phyloP scores from a whole-genome alignment of 352 stramenopile genomes.

The Thalassiosira mediterranea region DNA sequence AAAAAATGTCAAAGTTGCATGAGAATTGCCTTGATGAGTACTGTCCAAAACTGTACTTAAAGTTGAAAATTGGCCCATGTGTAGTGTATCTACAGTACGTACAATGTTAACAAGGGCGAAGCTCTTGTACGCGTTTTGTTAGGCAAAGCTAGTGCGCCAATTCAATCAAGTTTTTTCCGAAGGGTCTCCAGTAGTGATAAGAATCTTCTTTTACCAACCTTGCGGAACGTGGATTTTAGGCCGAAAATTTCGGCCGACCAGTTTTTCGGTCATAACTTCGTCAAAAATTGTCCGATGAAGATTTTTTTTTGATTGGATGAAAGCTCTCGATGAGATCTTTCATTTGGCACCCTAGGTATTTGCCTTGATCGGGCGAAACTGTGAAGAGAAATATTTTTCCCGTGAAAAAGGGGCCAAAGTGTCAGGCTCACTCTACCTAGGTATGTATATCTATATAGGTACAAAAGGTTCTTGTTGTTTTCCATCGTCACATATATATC shows the following conservation, averaged over 20 bases:
- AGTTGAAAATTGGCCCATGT: constrained; percentile 15
- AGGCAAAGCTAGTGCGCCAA: constrained; percentile 24
- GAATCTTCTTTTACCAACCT: no score
- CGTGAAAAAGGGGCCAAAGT: neutral
- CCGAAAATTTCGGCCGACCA: neutral
- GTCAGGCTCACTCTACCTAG: neutral
- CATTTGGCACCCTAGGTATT: neutral
- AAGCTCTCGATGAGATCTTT: constrained; percentile 14
- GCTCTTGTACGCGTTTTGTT: constrained; percentile 15
- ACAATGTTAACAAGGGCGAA: no score
- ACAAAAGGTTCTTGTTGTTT: no score
- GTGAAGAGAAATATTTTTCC: neutral
- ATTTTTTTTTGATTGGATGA: constrained; percentile 1
- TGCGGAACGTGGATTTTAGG: no score
- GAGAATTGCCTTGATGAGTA: constrained; percentile 6
- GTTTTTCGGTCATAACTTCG: constrained; percentile 7
- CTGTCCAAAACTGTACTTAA: constrained; percentile 22
- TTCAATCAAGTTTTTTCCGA: constrained; percentile 5
- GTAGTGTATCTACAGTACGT: no score
- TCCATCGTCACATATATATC: no score
- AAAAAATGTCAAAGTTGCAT: neutral
- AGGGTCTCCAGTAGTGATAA: neutral
- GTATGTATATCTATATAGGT: no score
- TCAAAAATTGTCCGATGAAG: constrained; percentile 14
- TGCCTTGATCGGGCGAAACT: neutral